Base-by-base conservation (phyloP, 73 alveolate genomes). In the Tetrahymena thermophila region DNA sequence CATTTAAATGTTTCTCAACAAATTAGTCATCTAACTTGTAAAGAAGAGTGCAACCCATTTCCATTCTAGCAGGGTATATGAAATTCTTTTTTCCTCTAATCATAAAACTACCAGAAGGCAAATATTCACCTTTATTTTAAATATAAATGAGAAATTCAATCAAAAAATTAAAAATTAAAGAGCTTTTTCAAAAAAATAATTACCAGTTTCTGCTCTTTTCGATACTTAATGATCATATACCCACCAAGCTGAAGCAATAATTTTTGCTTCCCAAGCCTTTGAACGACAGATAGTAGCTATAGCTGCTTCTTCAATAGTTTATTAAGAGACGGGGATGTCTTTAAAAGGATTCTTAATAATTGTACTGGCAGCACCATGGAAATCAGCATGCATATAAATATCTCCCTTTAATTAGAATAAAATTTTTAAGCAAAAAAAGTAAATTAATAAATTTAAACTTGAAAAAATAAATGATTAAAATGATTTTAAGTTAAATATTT, bases 21-120 rank as follows among this genome's bases (percentile, higher is more conserved):
- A 98, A 94, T 56, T 98, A 98, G 37, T 98, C 98, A 93, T 96
- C 98, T 55, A 98, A 97, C 14, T 96, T 42, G 96, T 96, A 98
- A 96, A 98, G 94, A 34, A 98, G 44, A 23, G 99, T 96, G 94
- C 98, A 94, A 19, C 99, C 99, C 96, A 98, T 97, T 94, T 98
- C 99, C 38, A 98, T 98, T 94, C 97, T 97, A n/a, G 96, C 71
- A 28, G 99, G 99, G 38, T 94, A 95, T 21, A 98, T 56, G 93
- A 94, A 97, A 96, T 98, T 98, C 97, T 98, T 98, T 95, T 98
- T 98, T 10, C 99, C 99, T 93, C 98, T 43, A 71, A 98, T 98
- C 98, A 98, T 98, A 94, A 98, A 98, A 35, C 98, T 94, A 34
- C 99, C 99, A 35, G 98, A 96, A 5, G 98, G 95, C 11, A 98